Evolutionary conservation across 495 filamentous ascomycete genomes (phyloP).

Genomic region (Aspergillus asperescens): DNA sequence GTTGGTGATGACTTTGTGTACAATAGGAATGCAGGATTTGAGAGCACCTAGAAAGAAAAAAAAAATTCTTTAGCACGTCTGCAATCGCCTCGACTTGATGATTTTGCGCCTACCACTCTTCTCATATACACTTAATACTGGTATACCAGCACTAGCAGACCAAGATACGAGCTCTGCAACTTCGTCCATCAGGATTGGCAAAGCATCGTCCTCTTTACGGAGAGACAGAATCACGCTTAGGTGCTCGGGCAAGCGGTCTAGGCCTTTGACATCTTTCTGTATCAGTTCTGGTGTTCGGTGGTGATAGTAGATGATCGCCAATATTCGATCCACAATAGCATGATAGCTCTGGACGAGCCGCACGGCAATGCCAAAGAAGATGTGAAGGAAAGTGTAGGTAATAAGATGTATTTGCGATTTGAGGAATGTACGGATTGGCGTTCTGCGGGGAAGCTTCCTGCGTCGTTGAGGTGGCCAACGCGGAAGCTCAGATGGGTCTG

Average conservation of each 20-base stretch:
- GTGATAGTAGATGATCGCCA: slow-evolving; percentile 83
- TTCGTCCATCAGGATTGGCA: slow-evolving; percentile 83
- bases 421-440: slow-evolving; percentile 62
- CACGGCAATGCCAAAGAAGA: slow-evolving; percentile 80
- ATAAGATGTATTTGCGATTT: slow-evolving; percentile 60
- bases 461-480: slow-evolving; percentile 23
- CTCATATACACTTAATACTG: slow-evolving; percentile 83
- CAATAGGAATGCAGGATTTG: slow-evolving; percentile 74
- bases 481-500: slow-evolving; percentile 46
- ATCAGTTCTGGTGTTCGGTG: slow-evolving; percentile 91
- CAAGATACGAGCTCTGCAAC: slow-evolving; percentile 85
- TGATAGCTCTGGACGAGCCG: slow-evolving; percentile 75
- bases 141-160: slow-evolving; percentile 83
- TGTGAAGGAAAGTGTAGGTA: slow-evolving; percentile 67
- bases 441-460: slow-evolving; percentile 31
- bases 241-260: slow-evolving; percentile 71
- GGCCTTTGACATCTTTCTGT: slow-evolving; percentile 71
- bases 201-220: slow-evolving; percentile 62
- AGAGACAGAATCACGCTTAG: slow-evolving; percentile 79
- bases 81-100: neutral
- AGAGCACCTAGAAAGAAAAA: slow-evolving; percentile 68
- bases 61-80: neutral
- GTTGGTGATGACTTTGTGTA: slow-evolving; percentile 64
- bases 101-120: slow-evolving; percentile 60
- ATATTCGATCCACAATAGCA: slow-evolving; percentile 63